Base-by-base conservation (phyloP, 2,329 filamentous ascomycete genomes). In the Xylaria sp. region DNA sequence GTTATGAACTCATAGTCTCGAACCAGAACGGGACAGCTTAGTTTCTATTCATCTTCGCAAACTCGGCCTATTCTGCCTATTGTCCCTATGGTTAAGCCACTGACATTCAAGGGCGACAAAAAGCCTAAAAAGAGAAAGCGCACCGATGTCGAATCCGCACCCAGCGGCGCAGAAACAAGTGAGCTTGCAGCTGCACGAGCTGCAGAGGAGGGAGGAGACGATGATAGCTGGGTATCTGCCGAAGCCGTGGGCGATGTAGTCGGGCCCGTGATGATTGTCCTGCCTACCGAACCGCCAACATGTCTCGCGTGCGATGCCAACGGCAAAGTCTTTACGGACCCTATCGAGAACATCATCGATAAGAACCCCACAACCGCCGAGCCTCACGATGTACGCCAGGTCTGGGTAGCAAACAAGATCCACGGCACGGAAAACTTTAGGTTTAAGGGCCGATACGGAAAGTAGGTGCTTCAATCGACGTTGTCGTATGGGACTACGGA, bases 71-170 rank as follows among this genome's bases (percentile, higher is more conserved):
- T 28, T 10, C n/a, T 18, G n/a, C 28, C 6, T 23, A 50, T 12
- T 32, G 39, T 23, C 39, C 20, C 53, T 28, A 96, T 96, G 92
- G 91, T 97, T 74, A 97, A 97, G 80, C 90, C 95, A 56, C 87
- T 99, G 66, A 86, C 89, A 57, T 99, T 99, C 86, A 99, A 99
- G 83, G 96, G 96, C 84, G 96, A 99, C 83, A 97, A 97, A 81
- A 96, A 96, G 83, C 83, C 88, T 67, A 97, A 96, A 81, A 97
- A 97, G 85, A 88, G 93, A 79, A 97, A 97, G 86, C 89, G 92
- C 74, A 81, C 86, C 56, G 83, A 84, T 60, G 82, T 82, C 50
- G 70, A 70, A 50, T n/a, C 53, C 10, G 34, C 46, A 20, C 18
- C 63, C 32, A 45, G 56, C 41, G 73, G 72, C 53, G 77, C 76